Conservation (phyloP, 306 rosid species). For the Morella rubra region DNA sequence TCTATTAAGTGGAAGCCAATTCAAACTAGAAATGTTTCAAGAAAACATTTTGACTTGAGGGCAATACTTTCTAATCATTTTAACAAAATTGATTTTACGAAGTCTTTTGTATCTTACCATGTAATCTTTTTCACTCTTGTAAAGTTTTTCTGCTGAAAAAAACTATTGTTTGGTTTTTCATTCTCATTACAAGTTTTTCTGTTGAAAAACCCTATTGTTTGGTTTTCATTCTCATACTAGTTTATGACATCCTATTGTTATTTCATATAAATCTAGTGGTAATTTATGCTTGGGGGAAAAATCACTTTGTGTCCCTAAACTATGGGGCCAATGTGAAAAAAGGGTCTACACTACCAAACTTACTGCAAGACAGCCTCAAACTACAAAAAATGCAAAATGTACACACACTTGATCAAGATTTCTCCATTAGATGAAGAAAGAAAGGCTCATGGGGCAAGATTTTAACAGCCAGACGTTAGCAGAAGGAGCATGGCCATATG, state of each 20-base stretch:
- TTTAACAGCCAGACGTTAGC: too few relatives aligned
- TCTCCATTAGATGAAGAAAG: too few relatives aligned
- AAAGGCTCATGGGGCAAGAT: too few relatives aligned
- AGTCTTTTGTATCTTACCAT: background rate
- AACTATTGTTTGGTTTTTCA: background rate
- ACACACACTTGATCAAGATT: too few relatives aligned
- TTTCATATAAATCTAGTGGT: background rate
- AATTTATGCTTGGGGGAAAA: background rate
- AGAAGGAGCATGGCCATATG: too few relatives aligned
- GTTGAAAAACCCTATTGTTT: background rate
- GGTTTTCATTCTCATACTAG: background rate
- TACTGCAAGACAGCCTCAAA: too few relatives aligned
- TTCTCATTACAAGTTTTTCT: too few relatives aligned
- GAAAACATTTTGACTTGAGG: background rate
- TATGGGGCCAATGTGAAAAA: too few relatives aligned
- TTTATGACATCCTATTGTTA: background rate
- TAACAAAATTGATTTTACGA: background rate
- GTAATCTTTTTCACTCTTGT: background rate
- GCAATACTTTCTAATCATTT: background rate
- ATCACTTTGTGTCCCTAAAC: too few relatives aligned
- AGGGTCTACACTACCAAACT: too few relatives aligned
- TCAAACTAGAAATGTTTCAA: background rate
- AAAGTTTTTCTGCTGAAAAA: background rate
- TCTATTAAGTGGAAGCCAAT: background rate
- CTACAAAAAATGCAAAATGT: too few relatives aligned